Base-by-base conservation (phyloP, 2,329 filamentous ascomycete genomes). In the Myotisia sp. region DNA sequence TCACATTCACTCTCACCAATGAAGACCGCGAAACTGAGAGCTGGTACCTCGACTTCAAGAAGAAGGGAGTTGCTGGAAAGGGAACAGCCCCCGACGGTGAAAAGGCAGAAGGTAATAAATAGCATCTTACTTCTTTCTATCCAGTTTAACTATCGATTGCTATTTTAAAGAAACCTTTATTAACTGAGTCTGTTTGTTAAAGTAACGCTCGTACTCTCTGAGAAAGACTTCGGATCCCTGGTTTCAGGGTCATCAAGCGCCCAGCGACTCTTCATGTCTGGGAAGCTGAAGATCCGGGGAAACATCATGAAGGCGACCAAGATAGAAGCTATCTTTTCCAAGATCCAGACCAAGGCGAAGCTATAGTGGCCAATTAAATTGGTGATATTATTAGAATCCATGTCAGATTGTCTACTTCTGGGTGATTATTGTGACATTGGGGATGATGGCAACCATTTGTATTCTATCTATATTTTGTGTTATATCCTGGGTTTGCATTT, bases 221-320 rank as follows among this genome's bases (percentile, higher is more conserved):
- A 98, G 43, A 71, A 74, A 38, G 84, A 95, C 62, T 98, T 98
- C 54, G 74, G 65, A 45, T 77, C 79, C 56, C 71, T 98, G 45
- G 76, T 92, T 36, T 53, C 68, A 23, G 90, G 90, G 55, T 84
- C 92, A 67, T 84, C 82, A 49, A 93, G 94, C 55, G 85, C 90
- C 37, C 90, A 98, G 70, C 76, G 78, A 48, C 66, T 98, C 44
- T 94, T 95, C 65, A 95, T 98, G 87, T 74, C 74, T n/a, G 90
- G 90, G 51, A 94, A 93, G 71, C 70, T 98, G 54, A 98, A 95
- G 80, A 74, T 95, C 56, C 92, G 85, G 74, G 90, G 90, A 43
- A 85, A 95, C 58, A 76, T 95, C 41, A 95, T 95, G 87, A 94
- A 94, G 74, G 59, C 90, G 23, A 94, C 86, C 40, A 93, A 92